phyloP scores from a whole-genome alignment of 2,329 filamentous ascomycete species.

The Pestalotiopsis sp. region DNA sequence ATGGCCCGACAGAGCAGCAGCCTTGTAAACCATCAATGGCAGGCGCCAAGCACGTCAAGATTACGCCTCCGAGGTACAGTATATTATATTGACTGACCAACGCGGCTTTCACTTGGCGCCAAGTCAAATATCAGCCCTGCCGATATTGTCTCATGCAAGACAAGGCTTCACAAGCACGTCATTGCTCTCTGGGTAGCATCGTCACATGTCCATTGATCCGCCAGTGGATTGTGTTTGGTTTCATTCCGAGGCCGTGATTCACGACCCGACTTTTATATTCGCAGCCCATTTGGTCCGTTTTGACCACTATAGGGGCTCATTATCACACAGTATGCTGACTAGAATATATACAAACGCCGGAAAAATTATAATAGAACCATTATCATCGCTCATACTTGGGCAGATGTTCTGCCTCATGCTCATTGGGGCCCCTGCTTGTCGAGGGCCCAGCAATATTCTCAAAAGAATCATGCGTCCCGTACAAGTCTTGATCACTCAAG shows the following conservation, averaged over 20 bases:
- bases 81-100: not conserved
- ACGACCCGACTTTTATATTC: not conserved
- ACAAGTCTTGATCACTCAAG: conserved; percentile 26
- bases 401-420: conserved; percentile 29
- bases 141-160: not conserved
- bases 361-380: not conserved
- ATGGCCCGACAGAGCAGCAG: too few relatives aligned
- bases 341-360: conserved; percentile 6
- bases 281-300: not conserved
- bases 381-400: conserved; percentile 38
- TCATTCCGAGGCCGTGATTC: not conserved
- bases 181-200: not conserved
- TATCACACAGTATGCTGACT: not conserved
- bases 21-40: too few relatives aligned
- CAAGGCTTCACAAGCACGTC: not conserved
- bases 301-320: not conserved
- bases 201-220: not conserved
- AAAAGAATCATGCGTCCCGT: conserved; percentile 29
- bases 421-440: conserved; percentile 26
- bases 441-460: conserved; percentile 56
- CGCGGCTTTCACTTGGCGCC: not conserved
- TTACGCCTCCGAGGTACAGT: not conserved
- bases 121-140: not conserved
- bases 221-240: not conserved
- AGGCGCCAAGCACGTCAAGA: too few relatives aligned